Percentiles rank a stretch among this genome's conserved stretches.
These are phyloP conservation scores for Ascochyta clinopodiicola DNA, from an alignment of 2,329 filamentous ascomycete species.

Conservation along the genomic window DNA sequence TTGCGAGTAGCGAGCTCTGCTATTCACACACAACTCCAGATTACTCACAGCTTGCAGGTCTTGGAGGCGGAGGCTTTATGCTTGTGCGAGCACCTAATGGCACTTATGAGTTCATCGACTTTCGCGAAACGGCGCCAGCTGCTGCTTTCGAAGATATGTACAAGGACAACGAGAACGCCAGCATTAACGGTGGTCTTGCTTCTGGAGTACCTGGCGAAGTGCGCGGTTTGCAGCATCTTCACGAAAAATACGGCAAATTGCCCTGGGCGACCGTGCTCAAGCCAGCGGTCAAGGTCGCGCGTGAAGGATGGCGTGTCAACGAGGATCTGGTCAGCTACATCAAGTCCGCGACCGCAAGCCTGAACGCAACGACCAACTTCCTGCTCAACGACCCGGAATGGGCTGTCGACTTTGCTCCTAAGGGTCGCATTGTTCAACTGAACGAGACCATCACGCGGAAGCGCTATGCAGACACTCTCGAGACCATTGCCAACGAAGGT, in stretches of 20 bases:
- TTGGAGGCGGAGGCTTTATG: slow-evolving; percentile 92
- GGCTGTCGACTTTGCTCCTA: slow-evolving; percentile 87
- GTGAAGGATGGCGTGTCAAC: slow-evolving; percentile 65
- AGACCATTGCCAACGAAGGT: slow-evolving; percentile 76
- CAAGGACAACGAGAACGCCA: slow-evolving; percentile 69
- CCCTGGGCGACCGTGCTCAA: slow-evolving; percentile 68
- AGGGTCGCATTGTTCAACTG: slow-evolving; percentile 73
- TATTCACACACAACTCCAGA: neutral
- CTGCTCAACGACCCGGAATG: slow-evolving; percentile 77
- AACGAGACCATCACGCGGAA: slow-evolving; percentile 82
- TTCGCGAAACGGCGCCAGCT: slow-evolving; percentile 84
- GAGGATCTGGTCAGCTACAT: slow-evolving; percentile 80
- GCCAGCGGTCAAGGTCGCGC: slow-evolving; percentile 75
- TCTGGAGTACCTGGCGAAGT: slow-evolving; percentile 76
- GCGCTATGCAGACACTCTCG: slow-evolving; percentile 80
- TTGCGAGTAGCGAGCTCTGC: neutral
- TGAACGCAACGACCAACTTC: slow-evolving; percentile 63
- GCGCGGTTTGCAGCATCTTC: slow-evolving; percentile 78
- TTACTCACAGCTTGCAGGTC: slow-evolving; percentile 57
- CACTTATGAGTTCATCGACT: slow-evolving; percentile 87
- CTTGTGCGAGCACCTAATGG: slow-evolving; percentile 75
- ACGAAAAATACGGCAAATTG: slow-evolving; percentile 69
- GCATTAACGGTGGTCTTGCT: slow-evolving; percentile 73
- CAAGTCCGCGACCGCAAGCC: slow-evolving; percentile 51
- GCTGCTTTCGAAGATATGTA: slow-evolving; percentile 88